Conservation (phyloP, 148 eudicot species). For the Chenopodium suecicum region DNA sequence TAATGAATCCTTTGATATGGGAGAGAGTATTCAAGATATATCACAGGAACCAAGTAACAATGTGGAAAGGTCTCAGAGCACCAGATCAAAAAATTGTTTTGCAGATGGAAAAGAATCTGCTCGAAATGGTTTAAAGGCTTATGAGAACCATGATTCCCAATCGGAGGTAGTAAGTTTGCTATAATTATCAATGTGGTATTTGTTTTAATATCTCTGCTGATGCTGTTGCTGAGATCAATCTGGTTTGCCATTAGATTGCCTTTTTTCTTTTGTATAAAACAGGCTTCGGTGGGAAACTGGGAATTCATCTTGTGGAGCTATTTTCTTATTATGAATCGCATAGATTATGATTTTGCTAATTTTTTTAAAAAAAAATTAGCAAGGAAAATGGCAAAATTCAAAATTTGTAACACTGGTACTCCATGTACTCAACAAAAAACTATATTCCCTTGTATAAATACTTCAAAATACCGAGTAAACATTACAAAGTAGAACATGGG, state of each 20-base stretch:
- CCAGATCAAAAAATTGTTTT: conserved; percentile 39
- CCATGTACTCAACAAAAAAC: too few relatives aligned
- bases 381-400: too few relatives aligned
- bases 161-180: conserved; percentile 67
- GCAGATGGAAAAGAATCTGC: conserved; percentile 50
- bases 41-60: conserved; percentile 44
- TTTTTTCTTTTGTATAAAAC: neutral
- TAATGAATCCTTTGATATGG: conserved; percentile 53
- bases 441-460: too few relatives aligned
- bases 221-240: neutral
- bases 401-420: too few relatives aligned
- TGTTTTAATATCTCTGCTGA: neutral
- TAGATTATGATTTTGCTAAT: too few relatives aligned
- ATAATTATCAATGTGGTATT: neutral
- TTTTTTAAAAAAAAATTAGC: too few relatives aligned
- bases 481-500: too few relatives aligned
- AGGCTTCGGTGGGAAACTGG: neutral
- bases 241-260: neutral
- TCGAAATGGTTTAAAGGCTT: conserved; percentile 55
- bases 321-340: neutral
- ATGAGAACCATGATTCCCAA: conserved; percentile 42
- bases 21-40: conserved; percentile 52
- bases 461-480: too few relatives aligned
- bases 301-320: neutral
- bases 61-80: conserved; percentile 44